phyloP scores from a whole-genome alignment of 2,329 filamentous ascomycete species.

The Drechslera avenae region DNA sequence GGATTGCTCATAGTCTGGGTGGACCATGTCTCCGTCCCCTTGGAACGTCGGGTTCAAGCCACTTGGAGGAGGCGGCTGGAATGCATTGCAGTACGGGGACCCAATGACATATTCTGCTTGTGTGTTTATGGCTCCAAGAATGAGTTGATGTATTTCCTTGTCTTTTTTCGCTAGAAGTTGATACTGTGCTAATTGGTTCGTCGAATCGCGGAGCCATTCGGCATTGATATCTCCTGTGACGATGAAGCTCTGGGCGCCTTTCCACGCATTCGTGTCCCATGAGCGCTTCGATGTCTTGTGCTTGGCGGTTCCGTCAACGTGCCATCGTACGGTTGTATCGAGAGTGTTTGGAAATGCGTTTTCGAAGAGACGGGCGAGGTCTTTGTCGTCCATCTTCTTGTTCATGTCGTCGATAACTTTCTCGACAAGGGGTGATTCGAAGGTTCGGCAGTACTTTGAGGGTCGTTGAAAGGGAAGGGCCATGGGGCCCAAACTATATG shows the following conservation, averaged over 20 bases:
- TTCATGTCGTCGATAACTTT: conserved; percentile 84
- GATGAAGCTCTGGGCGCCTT: conserved; percentile 87
- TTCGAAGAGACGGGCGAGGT: conserved; percentile 89
- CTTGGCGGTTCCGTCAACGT: conserved; percentile 65
- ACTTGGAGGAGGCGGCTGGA: conserved; percentile 89
- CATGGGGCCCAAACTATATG: conserved; percentile 79
- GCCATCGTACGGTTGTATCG: conserved; percentile 88
- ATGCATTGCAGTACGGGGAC: conserved; percentile 97
- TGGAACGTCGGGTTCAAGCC: conserved; percentile 73
- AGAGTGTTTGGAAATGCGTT: conserved; percentile 93
- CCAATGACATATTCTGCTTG: conserved; percentile 94
- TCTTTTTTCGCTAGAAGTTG: conserved; percentile 84
- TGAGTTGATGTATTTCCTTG: conserved; percentile 74
- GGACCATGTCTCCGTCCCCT: conserved; percentile 81
- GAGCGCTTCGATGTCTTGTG: conserved; percentile 46
- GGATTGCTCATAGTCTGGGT: conserved; percentile 81
- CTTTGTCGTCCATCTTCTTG: conserved; percentile 77
- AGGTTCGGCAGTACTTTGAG: conserved; percentile 80
- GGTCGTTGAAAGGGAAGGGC: conserved; percentile 86
- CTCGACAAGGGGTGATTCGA: conserved; percentile 84
- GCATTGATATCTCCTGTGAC: conserved; percentile 93
- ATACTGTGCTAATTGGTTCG: conserved; percentile 91
- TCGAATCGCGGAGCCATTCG: conserved; percentile 90
- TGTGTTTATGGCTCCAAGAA: conserved; percentile 93
- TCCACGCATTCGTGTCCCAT: conserved; percentile 65